Conservation (phyloP, 2,329 filamentous ascomycete species). For the Gyromitra esculenta region DNA sequence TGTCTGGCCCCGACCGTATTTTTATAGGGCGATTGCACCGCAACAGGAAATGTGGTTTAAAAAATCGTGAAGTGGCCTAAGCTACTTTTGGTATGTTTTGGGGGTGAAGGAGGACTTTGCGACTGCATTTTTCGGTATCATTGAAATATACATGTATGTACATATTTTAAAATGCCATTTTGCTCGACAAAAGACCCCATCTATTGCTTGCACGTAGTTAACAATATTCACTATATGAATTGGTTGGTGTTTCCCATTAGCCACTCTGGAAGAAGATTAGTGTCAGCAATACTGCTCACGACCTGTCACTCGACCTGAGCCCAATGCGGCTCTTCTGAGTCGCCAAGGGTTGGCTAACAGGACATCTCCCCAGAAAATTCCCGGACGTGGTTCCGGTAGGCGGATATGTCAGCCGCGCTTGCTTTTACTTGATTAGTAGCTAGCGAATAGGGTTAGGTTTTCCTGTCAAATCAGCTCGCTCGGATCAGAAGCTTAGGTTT, state of each 20-base stretch:
- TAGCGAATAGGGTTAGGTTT: slow-evolving; percentile 13
- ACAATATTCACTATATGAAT: background rate
- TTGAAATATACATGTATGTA: background rate
- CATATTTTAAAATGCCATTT: too few relatives aligned
- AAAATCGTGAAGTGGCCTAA: too few relatives aligned
- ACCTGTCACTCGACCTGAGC: background rate
- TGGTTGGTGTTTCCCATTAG: background rate
- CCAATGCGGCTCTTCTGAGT: slow-evolving; percentile 4
- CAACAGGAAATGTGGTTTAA: too few relatives aligned
- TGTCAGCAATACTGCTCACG: background rate
- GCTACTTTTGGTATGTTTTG: too few relatives aligned
- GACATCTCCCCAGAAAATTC: background rate
- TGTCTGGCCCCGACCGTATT: too few relatives aligned
- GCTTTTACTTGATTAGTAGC: background rate
- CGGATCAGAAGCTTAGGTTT: slow-evolving; percentile 3
- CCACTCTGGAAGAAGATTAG: background rate
- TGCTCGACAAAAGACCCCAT: background rate
- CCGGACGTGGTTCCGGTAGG: slow-evolving; percentile 3
- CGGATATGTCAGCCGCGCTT: slow-evolving; percentile 7
- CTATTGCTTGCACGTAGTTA: background rate
- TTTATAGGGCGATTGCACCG: too few relatives aligned
- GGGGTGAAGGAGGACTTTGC: too few relatives aligned
- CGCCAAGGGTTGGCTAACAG: background rate
- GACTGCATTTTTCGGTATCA: too few relatives aligned
- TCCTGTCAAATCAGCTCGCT: background rate